Evolutionary conservation across 1,284 basidiomycete species (phyloP).

Genomic region (Ceratobasidium sp.): DNA sequence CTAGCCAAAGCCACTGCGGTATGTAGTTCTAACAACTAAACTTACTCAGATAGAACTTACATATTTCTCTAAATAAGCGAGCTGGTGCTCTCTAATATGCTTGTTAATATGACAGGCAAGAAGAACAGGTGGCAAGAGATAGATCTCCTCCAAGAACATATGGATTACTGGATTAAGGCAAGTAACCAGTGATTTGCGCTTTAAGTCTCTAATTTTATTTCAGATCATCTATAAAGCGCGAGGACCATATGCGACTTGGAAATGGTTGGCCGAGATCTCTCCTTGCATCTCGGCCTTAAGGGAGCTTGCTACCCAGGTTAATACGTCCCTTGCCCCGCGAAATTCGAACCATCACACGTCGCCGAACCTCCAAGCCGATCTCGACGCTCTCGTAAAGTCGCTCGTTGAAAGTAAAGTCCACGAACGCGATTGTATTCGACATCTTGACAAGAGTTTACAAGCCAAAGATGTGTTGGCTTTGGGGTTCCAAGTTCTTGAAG

Average conservation of each 20-base stretch:
- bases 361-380: conserved; percentile 8
- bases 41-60: background rate
- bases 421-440: background rate
- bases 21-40: background rate
- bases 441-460: background rate
- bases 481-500: background rate
- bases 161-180: background rate
- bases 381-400: background rate
- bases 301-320: conserved; percentile 8
- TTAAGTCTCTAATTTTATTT: background rate
- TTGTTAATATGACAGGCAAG: conserved; percentile 8
- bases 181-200: background rate
- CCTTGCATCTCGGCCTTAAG: background rate
- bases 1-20: conserved; percentile 14
- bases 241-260: background rate
- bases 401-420: conserved; percentile 2
- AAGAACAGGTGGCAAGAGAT: background rate
- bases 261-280: conserved; percentile 1
- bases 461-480: background rate
- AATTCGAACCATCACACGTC: conserved; percentile 5
- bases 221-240: conserved; percentile 10
- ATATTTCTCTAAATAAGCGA: background rate
- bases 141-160: background rate
- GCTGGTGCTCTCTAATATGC: background rate
- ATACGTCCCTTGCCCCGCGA: background rate